Conservation (phyloP, 1,284 basidiomycete species). For the Trichosporon sp. region DNA sequence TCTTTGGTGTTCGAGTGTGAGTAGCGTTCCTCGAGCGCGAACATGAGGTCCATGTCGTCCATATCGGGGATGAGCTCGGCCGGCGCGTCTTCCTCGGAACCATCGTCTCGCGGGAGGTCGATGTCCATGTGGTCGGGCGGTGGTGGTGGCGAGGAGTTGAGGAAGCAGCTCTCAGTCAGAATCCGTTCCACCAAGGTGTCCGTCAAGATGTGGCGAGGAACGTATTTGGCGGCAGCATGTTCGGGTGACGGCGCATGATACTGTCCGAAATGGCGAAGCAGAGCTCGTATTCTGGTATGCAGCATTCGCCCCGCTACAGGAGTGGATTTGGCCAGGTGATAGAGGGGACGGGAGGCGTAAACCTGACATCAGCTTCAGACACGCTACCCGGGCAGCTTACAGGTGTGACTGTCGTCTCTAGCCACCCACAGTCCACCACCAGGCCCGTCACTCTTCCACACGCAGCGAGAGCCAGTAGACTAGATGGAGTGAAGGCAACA, state of each 20-base stretch:
- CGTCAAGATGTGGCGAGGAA: slow-evolving; percentile 18
- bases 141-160: slow-evolving; percentile 2
- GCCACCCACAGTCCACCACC: slow-evolving; percentile 83
- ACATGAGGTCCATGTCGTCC: slow-evolving; percentile 17
- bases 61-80: slow-evolving; percentile 6
- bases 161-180: slow-evolving; percentile 42
- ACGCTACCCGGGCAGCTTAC: slow-evolving; percentile 44
- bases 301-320: slow-evolving; percentile 72
- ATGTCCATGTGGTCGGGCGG: background rate
- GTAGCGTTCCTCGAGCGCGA: slow-evolving; percentile 18
- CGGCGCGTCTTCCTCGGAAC: background rate
- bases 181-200: slow-evolving; percentile 34
- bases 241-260: slow-evolving; percentile 6
- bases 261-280: slow-evolving; percentile 67
- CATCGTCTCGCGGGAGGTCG: background rate
- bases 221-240: background rate
- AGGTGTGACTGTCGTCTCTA: slow-evolving; percentile 81
- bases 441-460: slow-evolving; percentile 84
- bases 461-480: slow-evolving; percentile 74
- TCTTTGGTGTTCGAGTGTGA: slow-evolving; percentile 18
- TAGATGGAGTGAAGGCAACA: slow-evolving; percentile 83
- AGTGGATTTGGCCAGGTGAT: slow-evolving; percentile 69
- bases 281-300: slow-evolving; percentile 65
- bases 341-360: slow-evolving; percentile 77
- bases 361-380: slow-evolving; percentile 56